phyloP scores from a whole-genome alignment of 768 basidiomycete species.

The Boletus speciosus region DNA sequence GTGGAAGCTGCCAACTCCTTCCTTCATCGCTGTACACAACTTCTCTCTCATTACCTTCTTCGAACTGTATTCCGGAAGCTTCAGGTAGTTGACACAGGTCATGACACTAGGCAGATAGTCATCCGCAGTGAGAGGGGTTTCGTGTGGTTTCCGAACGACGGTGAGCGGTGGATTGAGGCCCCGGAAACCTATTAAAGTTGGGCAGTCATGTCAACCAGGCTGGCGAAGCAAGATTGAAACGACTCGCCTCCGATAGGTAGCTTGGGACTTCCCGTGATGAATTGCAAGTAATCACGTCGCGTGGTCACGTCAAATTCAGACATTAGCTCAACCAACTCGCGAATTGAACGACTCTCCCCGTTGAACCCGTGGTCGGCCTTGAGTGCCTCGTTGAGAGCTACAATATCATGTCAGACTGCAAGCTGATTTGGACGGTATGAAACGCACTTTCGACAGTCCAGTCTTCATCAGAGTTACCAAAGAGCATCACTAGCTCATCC shows the following conservation, averaged over 20 bases:
- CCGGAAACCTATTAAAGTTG: constrained; percentile 68
- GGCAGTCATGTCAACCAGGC: not conserved
- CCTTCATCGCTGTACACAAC: constrained; percentile 78
- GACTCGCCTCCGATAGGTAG: constrained; percentile 87
- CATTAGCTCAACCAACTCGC: constrained; percentile 84
- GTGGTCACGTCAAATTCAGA: constrained; percentile 67
- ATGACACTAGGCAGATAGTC: constrained; percentile 97
- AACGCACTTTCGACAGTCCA: constrained; percentile 88
- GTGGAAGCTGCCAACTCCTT: constrained; percentile 97
- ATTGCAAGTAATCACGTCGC: constrained; percentile 89
- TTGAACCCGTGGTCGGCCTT: constrained; percentile 99
- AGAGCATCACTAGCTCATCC: constrained; percentile 93
- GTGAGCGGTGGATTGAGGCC: constrained; percentile 92
- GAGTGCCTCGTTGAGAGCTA: constrained; percentile 83
- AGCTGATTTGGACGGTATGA: not conserved
- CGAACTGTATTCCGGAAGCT: constrained; percentile 92
- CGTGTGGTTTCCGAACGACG: constrained; percentile 95
- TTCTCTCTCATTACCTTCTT: constrained; percentile 84
- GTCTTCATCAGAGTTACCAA: constrained; percentile 97
- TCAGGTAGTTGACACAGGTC: constrained; percentile 98
- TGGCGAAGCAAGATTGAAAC: not conserved
- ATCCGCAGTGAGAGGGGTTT: constrained; percentile 84
- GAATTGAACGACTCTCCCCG: constrained; percentile 87
- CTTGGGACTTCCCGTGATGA: constrained; percentile 97
- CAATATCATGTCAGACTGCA: constrained; percentile 1